Evolutionary conservation across 305 asterid species (phyloP), one percentile per base, ranked within the genome.

Genomic region (Fraxinus sp.): DNA sequence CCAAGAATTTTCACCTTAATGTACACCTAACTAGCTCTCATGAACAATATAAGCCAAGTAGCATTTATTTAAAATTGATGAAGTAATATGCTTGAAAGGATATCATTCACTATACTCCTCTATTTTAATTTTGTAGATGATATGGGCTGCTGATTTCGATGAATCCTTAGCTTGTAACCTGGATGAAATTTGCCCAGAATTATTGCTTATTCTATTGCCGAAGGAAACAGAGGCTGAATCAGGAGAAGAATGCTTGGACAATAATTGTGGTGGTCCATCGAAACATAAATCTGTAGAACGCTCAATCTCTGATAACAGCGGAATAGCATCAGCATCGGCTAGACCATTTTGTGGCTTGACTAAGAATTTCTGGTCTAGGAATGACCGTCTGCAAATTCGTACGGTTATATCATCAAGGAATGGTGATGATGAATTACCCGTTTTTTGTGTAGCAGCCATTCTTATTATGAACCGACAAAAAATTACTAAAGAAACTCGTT

Each of bases 101-200:
- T 49, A 44, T 70, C 81, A 26, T 35, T 82, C 73, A 49, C 46
- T 13, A 4, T 5, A 14, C 20, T 14, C 24, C 49, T 46, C 71
- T 77, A 52, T 24, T 64, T 79, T 57, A 77, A 7, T 37, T 66
- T 36, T 90, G 91, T 91, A 95, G 99, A 95, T 95, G 99, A 95
- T 95, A 84, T 95, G 99, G 99, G 99, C 99, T 52, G 99, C 98
- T 85, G 99, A 95, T 87, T 95, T 95, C 90, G 94, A 95, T 84
- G 86, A 90, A 82, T 89, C 94, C 28, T 77, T 93, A 88, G 84
- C 94, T 78, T 88, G 86, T 83, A 89, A 89, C 84, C 89, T 94
- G 80, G 96, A 90, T 36, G 93, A 90, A 41, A 91, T 84, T 86
- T 91, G 97, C 85, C 99, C 94, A 35, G 98, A 92, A 81, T 82